Evolutionary conservation across 2,329 filamentous ascomycete genomes (phyloP).

Genomic region (Cladosporium austrohemisphaericum): DNA sequence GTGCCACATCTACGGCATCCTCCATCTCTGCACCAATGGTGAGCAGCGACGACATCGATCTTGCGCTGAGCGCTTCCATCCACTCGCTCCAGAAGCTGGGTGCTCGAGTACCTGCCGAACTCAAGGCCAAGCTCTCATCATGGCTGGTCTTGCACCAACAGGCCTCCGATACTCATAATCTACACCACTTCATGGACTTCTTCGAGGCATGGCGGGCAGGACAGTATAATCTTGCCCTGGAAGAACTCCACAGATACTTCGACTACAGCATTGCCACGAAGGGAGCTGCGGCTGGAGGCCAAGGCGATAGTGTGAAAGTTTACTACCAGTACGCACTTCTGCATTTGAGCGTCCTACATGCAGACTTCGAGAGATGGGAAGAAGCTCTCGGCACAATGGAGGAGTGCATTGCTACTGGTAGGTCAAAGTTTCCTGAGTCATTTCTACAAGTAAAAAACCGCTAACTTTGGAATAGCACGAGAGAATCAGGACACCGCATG

Average conservation of each 20-base stretch:
- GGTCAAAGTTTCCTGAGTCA: not conserved
- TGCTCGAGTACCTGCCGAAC: constrained; percentile 68
- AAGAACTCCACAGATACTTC: constrained; percentile 89
- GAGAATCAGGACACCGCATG: constrained; percentile 91
- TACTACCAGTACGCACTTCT: constrained; percentile 95
- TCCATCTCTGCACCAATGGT: constrained; percentile 17
- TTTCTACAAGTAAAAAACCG: too few species aligned
- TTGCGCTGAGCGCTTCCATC: constrained; percentile 79
- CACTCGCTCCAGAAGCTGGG: constrained; percentile 81
- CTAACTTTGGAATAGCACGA: constrained; percentile 51
- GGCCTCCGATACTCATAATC: constrained; percentile 25
- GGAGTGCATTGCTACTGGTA: constrained; percentile 79
- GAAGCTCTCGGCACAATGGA: constrained; percentile 94
- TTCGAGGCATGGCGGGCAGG: constrained; percentile 89
- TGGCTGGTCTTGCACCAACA: constrained; percentile 28
- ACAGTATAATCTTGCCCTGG: constrained; percentile 85
- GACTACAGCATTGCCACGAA: constrained; percentile 66
- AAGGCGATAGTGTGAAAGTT: constrained; percentile 56
- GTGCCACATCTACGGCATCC: constrained; percentile 27
- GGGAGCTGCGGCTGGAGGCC: constrained; percentile 19
- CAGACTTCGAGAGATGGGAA: constrained; percentile 86
- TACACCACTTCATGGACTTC: constrained; percentile 50
- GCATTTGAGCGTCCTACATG: constrained; percentile 88
- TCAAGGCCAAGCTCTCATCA: constrained; percentile 64
- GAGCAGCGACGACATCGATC: constrained; percentile 28